Evolutionary conservation across 768 basidiomycete species (phyloP).

Genomic region (Amanita polypyramis): DNA sequence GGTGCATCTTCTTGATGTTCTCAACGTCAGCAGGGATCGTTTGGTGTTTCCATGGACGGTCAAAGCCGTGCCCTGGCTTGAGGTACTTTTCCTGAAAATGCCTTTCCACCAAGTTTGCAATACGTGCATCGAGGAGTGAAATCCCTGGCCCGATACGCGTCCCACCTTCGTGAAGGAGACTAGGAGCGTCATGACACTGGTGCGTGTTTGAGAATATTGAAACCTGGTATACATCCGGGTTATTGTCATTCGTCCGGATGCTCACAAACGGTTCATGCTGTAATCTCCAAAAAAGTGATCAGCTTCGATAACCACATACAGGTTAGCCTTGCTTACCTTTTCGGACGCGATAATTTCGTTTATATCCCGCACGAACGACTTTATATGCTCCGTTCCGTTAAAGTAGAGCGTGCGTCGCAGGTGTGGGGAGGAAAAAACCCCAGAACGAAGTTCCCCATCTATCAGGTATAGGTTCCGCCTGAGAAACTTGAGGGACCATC

Average conservation of each 20-base stretch:
- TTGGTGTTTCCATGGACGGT: not conserved
- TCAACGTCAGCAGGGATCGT: not conserved
- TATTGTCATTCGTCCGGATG: not conserved
- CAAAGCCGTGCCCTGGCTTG: not conserved
- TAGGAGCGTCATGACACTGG: not conserved
- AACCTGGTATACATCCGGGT: not conserved
- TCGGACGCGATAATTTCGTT: not conserved
- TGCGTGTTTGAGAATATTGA: not conserved
- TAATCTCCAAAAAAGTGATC: not conserved
- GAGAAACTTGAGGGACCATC: not conserved
- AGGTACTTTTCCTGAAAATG: not conserved
- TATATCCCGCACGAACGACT: not conserved
- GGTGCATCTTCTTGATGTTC: not conserved
- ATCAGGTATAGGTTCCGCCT: not conserved
- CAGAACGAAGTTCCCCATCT: not conserved
- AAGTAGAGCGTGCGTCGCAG: not conserved
- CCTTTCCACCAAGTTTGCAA: not conserved
- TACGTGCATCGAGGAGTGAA: not conserved
- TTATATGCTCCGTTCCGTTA: not conserved
- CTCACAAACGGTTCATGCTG: not conserved
- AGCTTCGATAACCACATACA: not conserved
- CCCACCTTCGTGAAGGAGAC: not conserved
- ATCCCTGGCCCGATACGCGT: slow-evolving; percentile 2
- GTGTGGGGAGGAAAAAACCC: not conserved
- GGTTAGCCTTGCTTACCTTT: not conserved